Evolutionary conservation across 2,329 filamentous ascomycete genomes (phyloP).

Genomic region (Fusarium sp.): DNA sequence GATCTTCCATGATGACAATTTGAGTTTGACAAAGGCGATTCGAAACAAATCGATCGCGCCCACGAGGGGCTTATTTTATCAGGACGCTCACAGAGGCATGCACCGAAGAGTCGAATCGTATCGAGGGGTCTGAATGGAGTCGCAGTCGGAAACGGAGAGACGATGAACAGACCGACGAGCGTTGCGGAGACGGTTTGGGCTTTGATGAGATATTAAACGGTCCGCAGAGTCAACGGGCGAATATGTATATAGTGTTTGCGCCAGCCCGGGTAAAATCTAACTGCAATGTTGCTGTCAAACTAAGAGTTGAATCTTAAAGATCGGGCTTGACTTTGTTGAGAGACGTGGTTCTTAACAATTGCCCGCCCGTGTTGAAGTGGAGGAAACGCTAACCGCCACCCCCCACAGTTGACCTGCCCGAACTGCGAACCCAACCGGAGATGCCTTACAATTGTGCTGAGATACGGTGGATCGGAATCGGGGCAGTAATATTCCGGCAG

Average conservation of each 20-base stretch:
- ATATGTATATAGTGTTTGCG: background rate
- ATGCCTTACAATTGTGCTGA: background rate
- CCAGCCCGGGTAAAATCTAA: background rate
- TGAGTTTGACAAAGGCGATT: conserved; percentile 30
- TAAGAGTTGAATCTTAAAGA: background rate
- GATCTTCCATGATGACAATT: conserved; percentile 40
- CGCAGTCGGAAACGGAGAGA: background rate
- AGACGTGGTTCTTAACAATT: conserved; percentile 40
- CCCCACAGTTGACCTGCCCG: conserved; percentile 22
- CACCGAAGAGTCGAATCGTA: conserved; percentile 18
- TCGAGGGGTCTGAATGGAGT: conserved; percentile 21
- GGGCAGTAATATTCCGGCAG: conserved; percentile 23
- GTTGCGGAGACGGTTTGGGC: background rate
- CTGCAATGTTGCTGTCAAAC: background rate
- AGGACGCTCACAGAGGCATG: conserved; percentile 32
- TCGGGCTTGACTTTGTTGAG: conserved; percentile 34
- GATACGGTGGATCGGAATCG: background rate
- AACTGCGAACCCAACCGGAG: conserved; percentile 9
- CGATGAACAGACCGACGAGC: background rate
- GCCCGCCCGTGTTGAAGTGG: conserved; percentile 12
- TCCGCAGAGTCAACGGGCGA: background rate
- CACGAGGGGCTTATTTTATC: conserved; percentile 42
- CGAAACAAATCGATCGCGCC: conserved; percentile 37
- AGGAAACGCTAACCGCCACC: conserved; percentile 37
- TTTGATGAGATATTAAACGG: background rate